Conservation (phyloP, 2,329 filamentous ascomycete genomes). For the Aspergillus niger region DNA sequence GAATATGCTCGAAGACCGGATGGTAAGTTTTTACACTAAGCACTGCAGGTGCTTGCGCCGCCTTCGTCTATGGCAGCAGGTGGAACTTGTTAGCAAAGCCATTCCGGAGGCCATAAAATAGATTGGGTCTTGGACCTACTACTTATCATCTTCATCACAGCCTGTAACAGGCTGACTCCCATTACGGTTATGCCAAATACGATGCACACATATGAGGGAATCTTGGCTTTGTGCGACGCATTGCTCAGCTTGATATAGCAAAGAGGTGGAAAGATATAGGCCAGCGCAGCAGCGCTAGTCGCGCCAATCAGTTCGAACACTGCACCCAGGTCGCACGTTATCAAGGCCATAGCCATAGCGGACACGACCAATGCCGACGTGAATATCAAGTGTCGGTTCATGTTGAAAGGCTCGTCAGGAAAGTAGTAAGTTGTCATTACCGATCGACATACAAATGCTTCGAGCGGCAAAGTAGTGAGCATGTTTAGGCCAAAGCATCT, state of each 20-base stretch:
- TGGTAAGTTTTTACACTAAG: conserved; percentile 14
- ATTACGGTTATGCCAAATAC: conserved; percentile 79
- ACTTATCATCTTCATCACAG: conserved; percentile 65
- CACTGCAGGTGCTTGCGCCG: conserved; percentile 33
- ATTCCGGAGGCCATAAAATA: background rate
- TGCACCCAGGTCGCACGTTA: conserved; percentile 90
- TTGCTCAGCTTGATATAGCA: conserved; percentile 94
- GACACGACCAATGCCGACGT: conserved; percentile 78
- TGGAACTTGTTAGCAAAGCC: conserved; percentile 15
- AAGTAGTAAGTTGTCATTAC: conserved; percentile 90
- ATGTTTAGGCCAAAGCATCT: conserved; percentile 96
- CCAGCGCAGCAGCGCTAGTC: conserved; percentile 89
- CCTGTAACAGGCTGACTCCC: conserved; percentile 75
- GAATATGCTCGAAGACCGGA: background rate
- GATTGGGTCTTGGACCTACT: conserved; percentile 34
- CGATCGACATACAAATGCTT: conserved; percentile 96
- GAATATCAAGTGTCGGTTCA: conserved; percentile 82
- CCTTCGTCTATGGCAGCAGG: conserved; percentile 34
- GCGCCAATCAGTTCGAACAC: conserved; percentile 97
- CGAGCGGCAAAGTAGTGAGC: conserved; percentile 93
- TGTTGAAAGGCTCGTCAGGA: conserved; percentile 72
- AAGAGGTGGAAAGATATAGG: conserved; percentile 90
- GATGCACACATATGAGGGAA: conserved; percentile 70
- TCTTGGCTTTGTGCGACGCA: conserved; percentile 70
- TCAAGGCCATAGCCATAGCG: conserved; percentile 73